These are phyloP conservation scores for Pseudotulostoma volvatum DNA, from an alignment of 495 filamentous ascomycete genomes.

Conservation along the genomic window DNA sequence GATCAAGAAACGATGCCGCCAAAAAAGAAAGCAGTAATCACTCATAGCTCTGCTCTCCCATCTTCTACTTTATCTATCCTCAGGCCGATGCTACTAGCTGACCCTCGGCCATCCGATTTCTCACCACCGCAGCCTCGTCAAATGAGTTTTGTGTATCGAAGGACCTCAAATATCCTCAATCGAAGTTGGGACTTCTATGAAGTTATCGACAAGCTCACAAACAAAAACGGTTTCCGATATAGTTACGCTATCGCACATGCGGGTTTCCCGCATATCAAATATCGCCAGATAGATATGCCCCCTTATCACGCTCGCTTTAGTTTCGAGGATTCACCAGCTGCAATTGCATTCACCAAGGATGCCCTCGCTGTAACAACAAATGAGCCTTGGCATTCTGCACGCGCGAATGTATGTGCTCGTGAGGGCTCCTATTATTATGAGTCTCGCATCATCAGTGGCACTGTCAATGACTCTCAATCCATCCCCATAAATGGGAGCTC, in stretches of 20 bases:
- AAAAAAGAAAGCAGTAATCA: constrained; percentile 21
- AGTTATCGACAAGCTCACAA: constrained; percentile 51
- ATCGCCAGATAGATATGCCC: constrained; percentile 70
- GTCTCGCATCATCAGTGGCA: constrained; percentile 64
- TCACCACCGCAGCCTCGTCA: constrained; percentile 28
- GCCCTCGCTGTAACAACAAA: constrained; percentile 27
- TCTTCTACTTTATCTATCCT: constrained; percentile 18
- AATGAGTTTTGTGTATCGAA: constrained; percentile 22
- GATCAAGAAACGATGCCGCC: constrained; percentile 22
- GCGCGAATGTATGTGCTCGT: constrained; percentile 80
- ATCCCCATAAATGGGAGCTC: constrained; percentile 17
- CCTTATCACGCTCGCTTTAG: constrained; percentile 71
- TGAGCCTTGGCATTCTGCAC: constrained; percentile 32
- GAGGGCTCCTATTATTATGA: constrained; percentile 92
- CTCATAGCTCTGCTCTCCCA: constrained; percentile 15
- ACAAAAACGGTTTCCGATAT: constrained; percentile 84
- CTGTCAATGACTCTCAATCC: constrained; percentile 21
- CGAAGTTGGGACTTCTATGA: constrained; percentile 31
- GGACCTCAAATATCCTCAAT: constrained; percentile 17
- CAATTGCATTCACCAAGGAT: constrained; percentile 31
- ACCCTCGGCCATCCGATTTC: constrained; percentile 21
- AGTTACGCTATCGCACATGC: constrained; percentile 82
- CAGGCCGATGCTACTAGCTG: constrained; percentile 20
- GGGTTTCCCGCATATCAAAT: constrained; percentile 68
- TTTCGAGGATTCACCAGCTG: constrained; percentile 78